phyloP scores from a whole-genome alignment of 2,329 filamentous ascomycete genomes.

The Colletotrichum tamarilloi region DNA sequence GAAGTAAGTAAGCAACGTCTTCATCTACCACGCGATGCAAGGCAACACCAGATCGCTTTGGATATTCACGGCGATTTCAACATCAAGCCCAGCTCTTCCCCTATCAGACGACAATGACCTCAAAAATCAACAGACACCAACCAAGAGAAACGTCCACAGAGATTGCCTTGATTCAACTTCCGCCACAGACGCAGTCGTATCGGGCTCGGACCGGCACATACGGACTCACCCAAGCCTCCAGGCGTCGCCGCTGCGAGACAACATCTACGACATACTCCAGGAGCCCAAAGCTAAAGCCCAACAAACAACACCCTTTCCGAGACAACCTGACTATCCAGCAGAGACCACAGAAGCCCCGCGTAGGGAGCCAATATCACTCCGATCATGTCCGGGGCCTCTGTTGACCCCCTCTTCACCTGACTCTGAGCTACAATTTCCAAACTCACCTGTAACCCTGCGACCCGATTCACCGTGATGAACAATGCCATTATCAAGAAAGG shows the following conservation, averaged over 20 bases:
- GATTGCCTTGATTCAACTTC: not conserved
- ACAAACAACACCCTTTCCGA: not conserved
- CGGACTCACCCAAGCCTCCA: not conserved
- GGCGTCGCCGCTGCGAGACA: conserved; percentile 5
- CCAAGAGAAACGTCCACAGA: not conserved
- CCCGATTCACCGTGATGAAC: not conserved
- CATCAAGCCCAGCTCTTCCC: not conserved
- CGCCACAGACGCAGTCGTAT: too few relatives aligned
- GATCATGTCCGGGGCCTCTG: not conserved
- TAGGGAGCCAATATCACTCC: not conserved
- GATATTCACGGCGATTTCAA: not conserved
- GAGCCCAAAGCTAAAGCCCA: not conserved
- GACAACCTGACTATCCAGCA: not conserved
- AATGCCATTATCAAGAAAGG: not conserved
- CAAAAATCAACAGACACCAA: not conserved
- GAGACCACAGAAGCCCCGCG: not conserved
- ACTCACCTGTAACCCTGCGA: conserved; percentile 6
- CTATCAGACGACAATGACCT: not conserved
- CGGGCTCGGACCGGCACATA: not conserved
- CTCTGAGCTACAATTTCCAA: not conserved
- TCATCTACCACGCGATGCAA: not conserved
- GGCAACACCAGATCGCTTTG: not conserved
- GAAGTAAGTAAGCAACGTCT: not conserved
- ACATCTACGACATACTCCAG: not conserved
- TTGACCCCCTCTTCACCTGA: not conserved